Conservation (phyloP, 768 basidiomycete species). For the Boletus fagicola region DNA sequence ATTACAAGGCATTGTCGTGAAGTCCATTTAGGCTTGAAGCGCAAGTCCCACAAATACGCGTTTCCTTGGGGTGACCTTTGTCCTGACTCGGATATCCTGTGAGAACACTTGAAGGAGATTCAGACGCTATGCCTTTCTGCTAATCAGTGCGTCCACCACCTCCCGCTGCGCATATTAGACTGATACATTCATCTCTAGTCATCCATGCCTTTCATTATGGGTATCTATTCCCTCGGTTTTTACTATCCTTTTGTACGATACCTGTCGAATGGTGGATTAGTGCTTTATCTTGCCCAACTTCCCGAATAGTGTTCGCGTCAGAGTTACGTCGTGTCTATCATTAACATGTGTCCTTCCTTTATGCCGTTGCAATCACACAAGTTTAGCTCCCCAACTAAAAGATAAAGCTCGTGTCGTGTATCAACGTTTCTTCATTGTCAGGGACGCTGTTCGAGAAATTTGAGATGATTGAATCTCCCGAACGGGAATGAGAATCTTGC, state of each 20-base stretch:
- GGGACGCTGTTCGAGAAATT: no score
- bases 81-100: background rate
- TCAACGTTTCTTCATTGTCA: no score
- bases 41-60: background rate
- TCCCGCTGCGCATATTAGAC: background rate
- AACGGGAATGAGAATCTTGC: background rate
- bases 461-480: background rate
- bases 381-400: background rate
- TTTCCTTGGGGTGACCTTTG: background rate
- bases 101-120: background rate
- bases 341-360: background rate
- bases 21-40: constrained; percentile 15
- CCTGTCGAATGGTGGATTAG: background rate
- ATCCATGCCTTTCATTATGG: background rate
- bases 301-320: background rate
- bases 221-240: background rate
- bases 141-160: background rate
- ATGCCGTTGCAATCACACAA: background rate
- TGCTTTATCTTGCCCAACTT: background rate
- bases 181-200: background rate
- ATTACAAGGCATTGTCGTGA: constrained; percentile 16
- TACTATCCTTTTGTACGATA: constrained; percentile 6
- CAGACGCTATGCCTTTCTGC: background rate
- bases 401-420: background rate
- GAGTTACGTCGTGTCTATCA: background rate